Evolutionary conservation across 2,329 filamentous ascomycete species (phyloP).

Genomic region (Colletotrichum orchidophilum): DNA sequence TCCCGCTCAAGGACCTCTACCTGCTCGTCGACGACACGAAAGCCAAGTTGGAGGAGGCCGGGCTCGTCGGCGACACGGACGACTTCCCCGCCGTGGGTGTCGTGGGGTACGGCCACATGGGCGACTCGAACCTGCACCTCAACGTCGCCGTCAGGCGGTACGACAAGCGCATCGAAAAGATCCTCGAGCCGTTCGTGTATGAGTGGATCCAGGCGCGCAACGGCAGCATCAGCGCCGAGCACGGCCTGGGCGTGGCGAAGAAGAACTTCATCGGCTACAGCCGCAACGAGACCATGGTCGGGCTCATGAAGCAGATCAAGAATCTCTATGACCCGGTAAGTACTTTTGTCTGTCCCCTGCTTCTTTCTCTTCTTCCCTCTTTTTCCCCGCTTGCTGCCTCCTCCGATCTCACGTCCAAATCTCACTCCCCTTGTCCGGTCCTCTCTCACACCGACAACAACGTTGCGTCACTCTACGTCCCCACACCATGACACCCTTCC

Average conservation of each 20-base stretch:
- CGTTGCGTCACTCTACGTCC: slow-evolving; percentile 5
- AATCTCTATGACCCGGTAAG: slow-evolving; percentile 92
- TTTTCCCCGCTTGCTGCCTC: background rate
- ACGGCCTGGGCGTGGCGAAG: slow-evolving; percentile 93
- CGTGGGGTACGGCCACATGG: slow-evolving; percentile 99
- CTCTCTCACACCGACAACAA: background rate
- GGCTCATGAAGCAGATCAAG: slow-evolving; percentile 96
- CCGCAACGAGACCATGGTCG: slow-evolving; percentile 85
- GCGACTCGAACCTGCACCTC: slow-evolving; percentile 93
- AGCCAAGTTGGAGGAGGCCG: slow-evolving; percentile 75
- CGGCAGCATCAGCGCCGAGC: slow-evolving; percentile 96
- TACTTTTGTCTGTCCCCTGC: background rate
- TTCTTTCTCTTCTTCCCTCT: slow-evolving; percentile 7
- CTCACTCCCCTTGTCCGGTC: background rate
- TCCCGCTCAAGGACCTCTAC: slow-evolving; percentile 89
- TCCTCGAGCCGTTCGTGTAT: slow-evolving; percentile 94
- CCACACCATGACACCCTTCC: slow-evolving; percentile 1
- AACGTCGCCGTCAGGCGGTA: slow-evolving; percentile 87
- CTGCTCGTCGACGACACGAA: slow-evolving; percentile 86
- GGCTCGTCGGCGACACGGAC: slow-evolving; percentile 80
- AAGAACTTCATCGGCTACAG: slow-evolving; percentile 96
- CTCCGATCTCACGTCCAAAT: slow-evolving; percentile 19
- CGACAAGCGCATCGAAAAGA: slow-evolving; percentile 86
- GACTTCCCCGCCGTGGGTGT: slow-evolving; percentile 85
- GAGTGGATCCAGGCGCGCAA: slow-evolving; percentile 92